Evolutionary conservation across 768 basidiomycete species (phyloP).

Genomic region (Auriscalpium orientale): DNA sequence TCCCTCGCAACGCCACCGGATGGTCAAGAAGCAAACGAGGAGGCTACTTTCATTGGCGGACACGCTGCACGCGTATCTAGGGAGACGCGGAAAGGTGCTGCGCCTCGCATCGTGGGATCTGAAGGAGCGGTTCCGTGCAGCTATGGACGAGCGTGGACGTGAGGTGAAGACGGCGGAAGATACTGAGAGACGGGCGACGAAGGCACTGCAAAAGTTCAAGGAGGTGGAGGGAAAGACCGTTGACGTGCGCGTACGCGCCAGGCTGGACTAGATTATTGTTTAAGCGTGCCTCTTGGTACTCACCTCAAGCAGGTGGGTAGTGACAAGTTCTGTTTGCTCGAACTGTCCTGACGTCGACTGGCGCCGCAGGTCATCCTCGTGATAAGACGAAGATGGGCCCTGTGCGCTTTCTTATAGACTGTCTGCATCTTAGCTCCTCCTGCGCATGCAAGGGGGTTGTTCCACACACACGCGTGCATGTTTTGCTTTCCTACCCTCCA

Average conservation of each 20-base stretch:
- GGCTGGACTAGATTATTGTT: not conserved
- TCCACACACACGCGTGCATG: too few relatives aligned
- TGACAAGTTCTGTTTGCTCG: too few relatives aligned
- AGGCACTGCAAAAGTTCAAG: slow-evolving; percentile 68
- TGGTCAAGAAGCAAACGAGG: slow-evolving; percentile 40
- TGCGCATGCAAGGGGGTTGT: too few relatives aligned
- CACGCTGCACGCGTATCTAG: slow-evolving; percentile 66
- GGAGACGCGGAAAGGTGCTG: slow-evolving; percentile 93
- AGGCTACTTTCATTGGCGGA: slow-evolving; percentile 48
- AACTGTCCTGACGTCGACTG: too few relatives aligned
- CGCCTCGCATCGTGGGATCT: slow-evolving; percentile 88
- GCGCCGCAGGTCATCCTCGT: too few relatives aligned
- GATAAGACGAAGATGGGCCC: too few relatives aligned
- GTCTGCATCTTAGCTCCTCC: too few relatives aligned
- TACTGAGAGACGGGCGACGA: slow-evolving; percentile 56
- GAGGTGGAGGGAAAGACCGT: slow-evolving; percentile 44
- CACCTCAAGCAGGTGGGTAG: too few relatives aligned
- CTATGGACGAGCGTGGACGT: slow-evolving; percentile 70
- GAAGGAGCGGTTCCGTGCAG: slow-evolving; percentile 68
- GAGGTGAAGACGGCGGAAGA: slow-evolving; percentile 78
- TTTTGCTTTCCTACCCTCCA: too few relatives aligned
- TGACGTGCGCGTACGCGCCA: slow-evolving; percentile 24
- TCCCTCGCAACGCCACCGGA: slow-evolving; percentile 45
- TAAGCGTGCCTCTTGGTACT: slow-evolving; percentile 6
- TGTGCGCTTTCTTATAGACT: too few relatives aligned